phyloP scores from a whole-genome alignment of 108 stramenopile species.

The Cyclotella kingstonii region DNA sequence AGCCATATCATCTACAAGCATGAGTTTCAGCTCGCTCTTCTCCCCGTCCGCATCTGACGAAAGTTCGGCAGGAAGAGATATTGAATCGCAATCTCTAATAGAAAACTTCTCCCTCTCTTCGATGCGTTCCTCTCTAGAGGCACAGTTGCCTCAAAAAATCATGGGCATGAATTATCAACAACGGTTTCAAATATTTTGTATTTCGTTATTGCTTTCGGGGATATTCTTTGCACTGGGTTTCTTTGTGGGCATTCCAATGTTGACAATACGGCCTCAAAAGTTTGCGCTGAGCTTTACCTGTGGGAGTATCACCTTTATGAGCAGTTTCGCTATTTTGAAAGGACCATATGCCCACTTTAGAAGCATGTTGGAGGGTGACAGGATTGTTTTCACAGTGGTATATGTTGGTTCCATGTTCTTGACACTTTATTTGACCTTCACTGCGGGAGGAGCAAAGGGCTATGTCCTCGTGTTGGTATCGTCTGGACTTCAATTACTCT shows the following conservation, averaged over 20 bases:
- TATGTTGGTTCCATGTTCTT: slow-evolving; percentile 77
- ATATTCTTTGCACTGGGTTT: slow-evolving; percentile 91
- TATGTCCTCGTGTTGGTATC: slow-evolving; percentile 69
- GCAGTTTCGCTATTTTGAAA: slow-evolving; percentile 83
- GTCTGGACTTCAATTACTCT: slow-evolving; percentile 68
- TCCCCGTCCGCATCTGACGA: slow-evolving; percentile 19
- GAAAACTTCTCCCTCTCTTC: slow-evolving; percentile 47
- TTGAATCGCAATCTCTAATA: slow-evolving; percentile 50
- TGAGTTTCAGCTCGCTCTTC: slow-evolving; percentile 28
- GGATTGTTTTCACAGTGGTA: slow-evolving; percentile 72
- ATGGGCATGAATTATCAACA: slow-evolving; percentile 91
- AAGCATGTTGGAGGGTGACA: slow-evolving; percentile 70
- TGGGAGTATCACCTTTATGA: slow-evolving; percentile 92
- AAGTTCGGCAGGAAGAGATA: slow-evolving; percentile 18
- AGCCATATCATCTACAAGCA: slow-evolving; percentile 1
- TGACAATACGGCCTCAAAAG: slow-evolving; percentile 88
- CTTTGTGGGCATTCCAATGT: slow-evolving; percentile 86
- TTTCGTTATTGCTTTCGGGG: slow-evolving; percentile 69
- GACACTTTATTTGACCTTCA: slow-evolving; percentile 77
- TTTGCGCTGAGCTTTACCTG: slow-evolving; percentile 93
- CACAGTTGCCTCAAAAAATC: slow-evolving; percentile 82
- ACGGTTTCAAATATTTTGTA: slow-evolving; percentile 84
- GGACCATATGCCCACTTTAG: slow-evolving; percentile 78
- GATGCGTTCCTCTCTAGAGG: slow-evolving; percentile 80
- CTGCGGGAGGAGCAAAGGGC: slow-evolving; percentile 74